phyloP scores from a whole-genome alignment of 202 grass and related monocot genomes.

The Hordeum pubiflorum region DNA sequence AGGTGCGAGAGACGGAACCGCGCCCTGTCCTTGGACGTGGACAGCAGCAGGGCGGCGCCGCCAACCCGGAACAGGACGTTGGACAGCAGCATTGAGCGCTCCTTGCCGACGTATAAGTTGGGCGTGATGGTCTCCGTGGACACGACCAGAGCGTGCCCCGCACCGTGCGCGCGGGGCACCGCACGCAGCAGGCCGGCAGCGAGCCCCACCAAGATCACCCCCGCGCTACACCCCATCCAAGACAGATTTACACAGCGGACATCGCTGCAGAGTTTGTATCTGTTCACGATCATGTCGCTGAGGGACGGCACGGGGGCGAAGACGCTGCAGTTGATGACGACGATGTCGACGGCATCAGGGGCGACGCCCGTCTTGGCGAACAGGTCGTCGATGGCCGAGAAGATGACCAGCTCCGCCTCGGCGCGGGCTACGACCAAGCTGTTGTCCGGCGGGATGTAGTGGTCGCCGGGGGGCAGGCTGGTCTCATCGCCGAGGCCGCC shows the following conservation, averaged over 20 bases:
- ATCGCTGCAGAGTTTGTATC: conserved; percentile 42
- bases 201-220: conserved; percentile 37
- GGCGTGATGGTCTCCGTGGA: conserved; percentile 21
- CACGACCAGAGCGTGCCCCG: conserved; percentile 32
- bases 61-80: neutral
- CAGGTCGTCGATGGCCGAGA: neutral
- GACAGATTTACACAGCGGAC: conserved; percentile 33
- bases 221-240: conserved; percentile 63
- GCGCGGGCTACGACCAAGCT: conserved; percentile 3
- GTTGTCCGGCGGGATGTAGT: conserved; percentile 40
- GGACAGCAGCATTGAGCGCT: conserved; percentile 35
- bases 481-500: too few species aligned
- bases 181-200: conserved; percentile 27
- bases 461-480: neutral
- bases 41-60: conserved; percentile 29
- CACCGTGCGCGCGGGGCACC: neutral
- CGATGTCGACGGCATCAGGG: conserved; percentile 27
- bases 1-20: conserved; percentile 39
- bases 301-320: conserved; percentile 55
- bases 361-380: conserved; percentile 32
- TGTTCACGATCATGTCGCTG: conserved; percentile 43
- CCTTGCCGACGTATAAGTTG: conserved; percentile 31
- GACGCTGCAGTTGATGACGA: conserved; percentile 45
- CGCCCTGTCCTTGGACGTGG: conserved; percentile 18
- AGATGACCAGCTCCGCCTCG: conserved; percentile 21